Base-by-base conservation (phyloP, 2,329 filamentous ascomycete genomes). In the Ophioceras dolichostomum region DNA sequence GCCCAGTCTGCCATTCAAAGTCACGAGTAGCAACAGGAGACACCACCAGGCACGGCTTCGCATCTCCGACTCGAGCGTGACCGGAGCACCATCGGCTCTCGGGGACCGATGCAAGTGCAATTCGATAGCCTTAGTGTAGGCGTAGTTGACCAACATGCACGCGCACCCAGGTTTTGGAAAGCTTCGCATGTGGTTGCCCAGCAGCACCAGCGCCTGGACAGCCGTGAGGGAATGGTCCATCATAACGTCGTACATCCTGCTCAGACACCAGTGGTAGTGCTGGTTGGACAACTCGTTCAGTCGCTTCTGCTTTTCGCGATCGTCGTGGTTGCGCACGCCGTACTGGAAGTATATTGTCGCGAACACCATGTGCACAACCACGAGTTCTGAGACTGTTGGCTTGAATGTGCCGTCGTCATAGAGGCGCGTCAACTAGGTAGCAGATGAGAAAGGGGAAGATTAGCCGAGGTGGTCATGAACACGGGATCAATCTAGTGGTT, bases 151-250 rank as follows among this genome's bases (percentile, higher is more conserved):
- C 41, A 88, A 66, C 45, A 81, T 70, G 59, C 78, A 80, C 38
- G 79, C 82, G 30, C 79, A 76, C 10, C 82, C 83, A 1, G 85
- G 83, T 48, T 88, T 86, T 21, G 83, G 82, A 41, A 91, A 87
- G 36, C 76, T 77, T 41, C 85, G 76, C 4, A 84, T 71, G 52
- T 89, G 82, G 3, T 73, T 59, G 41, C 76, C 77, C 14, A 93
- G 74, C 58, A 91, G 61, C 10, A 77, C 67, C 48, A 91, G 55
- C 4, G 82, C 84, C 54, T 91, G 83, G 7, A 87, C 66, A 36
- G 83, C 74, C 32, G 74, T 63, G 12, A 87, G 58, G 0, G 73
- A 75, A 39, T 72, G 72, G 14, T 75, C 73, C 5, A 64, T 64
- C 12, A 74, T 58, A 4, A 93, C 60, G 34, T 83, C 64, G 43